Evolutionary conservation across 495 filamentous ascomycete genomes (phyloP).

Genomic region (Podospora appendiculata): DNA sequence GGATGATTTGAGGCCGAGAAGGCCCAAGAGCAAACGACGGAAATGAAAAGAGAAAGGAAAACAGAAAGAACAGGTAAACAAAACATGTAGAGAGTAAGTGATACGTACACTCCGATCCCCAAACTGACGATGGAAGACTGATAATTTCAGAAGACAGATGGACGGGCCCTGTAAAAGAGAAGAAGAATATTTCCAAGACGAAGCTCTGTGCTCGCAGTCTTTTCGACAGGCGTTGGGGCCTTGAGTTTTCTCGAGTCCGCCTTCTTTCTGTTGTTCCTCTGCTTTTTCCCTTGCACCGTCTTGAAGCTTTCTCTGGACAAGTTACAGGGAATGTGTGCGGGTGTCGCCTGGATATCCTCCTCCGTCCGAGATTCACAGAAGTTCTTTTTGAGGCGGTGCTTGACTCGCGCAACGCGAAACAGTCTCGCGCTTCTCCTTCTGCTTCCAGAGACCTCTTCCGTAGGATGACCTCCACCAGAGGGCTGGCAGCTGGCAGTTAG

Average conservation of each 20-base stretch:
- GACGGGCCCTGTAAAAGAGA: slow-evolving; percentile 12
- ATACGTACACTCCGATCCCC: slow-evolving; percentile 30
- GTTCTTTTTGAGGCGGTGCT: background rate
- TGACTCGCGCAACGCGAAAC: slow-evolving; percentile 2
- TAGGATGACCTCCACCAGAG: background rate
- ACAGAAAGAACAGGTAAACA: slow-evolving; percentile 2
- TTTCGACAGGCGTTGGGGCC: slow-evolving; percentile 11
- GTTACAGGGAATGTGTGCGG: slow-evolving; percentile 4
- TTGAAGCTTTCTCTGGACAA: background rate
- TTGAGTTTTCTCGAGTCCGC: slow-evolving; percentile 1
- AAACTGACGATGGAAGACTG: slow-evolving; percentile 13
- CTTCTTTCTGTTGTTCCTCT: background rate
- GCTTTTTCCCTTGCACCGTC: background rate
- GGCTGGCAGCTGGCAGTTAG: background rate
- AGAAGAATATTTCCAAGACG: slow-evolving; percentile 13
- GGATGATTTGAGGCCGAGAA: background rate
- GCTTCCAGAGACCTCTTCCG: background rate
- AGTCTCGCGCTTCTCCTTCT: background rate
- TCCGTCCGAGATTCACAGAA: slow-evolving; percentile 1
- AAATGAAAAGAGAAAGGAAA: slow-evolving; percentile 2
- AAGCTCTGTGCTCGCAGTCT: slow-evolving; percentile 24
- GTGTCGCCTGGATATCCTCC: background rate
- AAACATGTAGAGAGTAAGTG: slow-evolving; percentile 13
- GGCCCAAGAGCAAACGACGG: background rate
- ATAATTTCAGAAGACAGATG: slow-evolving; percentile 10